Conservation (phyloP, 2,329 filamentous ascomycete species). For the Diaporthe eres region DNA sequence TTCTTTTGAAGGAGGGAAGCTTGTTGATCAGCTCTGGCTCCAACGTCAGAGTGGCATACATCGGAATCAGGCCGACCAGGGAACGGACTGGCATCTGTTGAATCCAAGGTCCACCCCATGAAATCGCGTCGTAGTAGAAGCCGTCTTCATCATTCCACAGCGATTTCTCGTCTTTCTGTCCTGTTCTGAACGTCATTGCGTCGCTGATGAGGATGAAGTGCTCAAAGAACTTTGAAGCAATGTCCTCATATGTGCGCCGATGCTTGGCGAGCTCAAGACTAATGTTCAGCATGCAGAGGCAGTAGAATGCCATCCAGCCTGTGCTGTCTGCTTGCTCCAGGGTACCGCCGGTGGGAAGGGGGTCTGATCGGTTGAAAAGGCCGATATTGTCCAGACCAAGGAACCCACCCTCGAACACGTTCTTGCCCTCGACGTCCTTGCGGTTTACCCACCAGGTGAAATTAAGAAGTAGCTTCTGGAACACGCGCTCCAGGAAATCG, state of each 20-base stretch:
- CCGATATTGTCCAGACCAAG: conserved; percentile 97
- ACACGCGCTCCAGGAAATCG: conserved; percentile 95
- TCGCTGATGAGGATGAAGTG: conserved; percentile 98
- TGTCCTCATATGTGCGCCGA: conserved; percentile 93
- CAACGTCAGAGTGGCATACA: conserved; percentile 92
- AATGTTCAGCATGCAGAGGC: conserved; percentile 96
- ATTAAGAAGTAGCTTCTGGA: conserved; percentile 95
- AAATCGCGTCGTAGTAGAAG: conserved; percentile 99
- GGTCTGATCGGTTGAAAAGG: conserved; percentile 96
- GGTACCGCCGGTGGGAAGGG: conserved; percentile 91
- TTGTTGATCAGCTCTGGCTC: conserved; percentile 95
- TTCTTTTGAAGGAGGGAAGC: conserved; percentile 92
- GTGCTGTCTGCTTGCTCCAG: conserved; percentile 98
- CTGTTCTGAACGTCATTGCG: conserved; percentile 90
- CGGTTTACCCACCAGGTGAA: conserved; percentile 99
- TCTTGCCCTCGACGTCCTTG: conserved; percentile 94
- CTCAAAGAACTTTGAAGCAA: conserved; percentile 98
- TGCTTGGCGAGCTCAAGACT: conserved; percentile 95
- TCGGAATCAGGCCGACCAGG: conserved; percentile 91
- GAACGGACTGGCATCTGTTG: conserved; percentile 94
- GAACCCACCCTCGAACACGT: conserved; percentile 97
- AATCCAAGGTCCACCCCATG: conserved; percentile 93
- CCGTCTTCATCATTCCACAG: conserved; percentile 97
- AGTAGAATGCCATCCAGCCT: conserved; percentile 99
- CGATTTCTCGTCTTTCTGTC: conserved; percentile 80